Conservation (phyloP, 192 early-diverging fungal genomes). For the Allomyces arbusculus region DNA sequence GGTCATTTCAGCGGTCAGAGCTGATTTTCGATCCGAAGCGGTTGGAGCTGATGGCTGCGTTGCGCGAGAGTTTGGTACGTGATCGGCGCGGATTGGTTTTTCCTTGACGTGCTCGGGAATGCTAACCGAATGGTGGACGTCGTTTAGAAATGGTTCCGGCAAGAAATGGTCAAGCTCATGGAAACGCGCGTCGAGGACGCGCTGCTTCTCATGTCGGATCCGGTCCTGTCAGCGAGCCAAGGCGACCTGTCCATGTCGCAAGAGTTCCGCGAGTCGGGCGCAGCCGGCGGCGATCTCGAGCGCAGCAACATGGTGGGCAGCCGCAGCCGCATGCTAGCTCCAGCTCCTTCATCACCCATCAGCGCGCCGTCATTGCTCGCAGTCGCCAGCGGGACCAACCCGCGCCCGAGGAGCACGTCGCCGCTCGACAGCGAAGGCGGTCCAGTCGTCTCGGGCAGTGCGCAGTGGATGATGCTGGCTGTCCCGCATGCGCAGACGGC, state of each 20-base stretch:
- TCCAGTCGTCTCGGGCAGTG: slow-evolving; percentile 1
- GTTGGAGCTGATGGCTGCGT: slow-evolving; percentile 42
- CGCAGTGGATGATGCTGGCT: neutral
- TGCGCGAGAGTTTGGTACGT: slow-evolving; percentile 68
- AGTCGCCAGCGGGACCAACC: neutral
- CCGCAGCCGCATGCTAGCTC: neutral
- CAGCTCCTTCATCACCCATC: too few species aligned
- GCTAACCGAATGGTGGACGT: too few species aligned
- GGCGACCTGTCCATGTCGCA: too few species aligned
- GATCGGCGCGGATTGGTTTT: slow-evolving; percentile 13
- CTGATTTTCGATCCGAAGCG: slow-evolving; percentile 69
- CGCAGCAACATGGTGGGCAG: neutral
- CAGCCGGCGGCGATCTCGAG: neutral
- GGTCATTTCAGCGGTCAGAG: slow-evolving; percentile 53
- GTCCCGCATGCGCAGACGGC: slow-evolving; percentile 4
- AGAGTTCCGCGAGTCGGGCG: neutral
- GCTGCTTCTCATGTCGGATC: neutral
- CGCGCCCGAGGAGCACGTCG: neutral
- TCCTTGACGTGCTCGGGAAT: slow-evolving; percentile 10
- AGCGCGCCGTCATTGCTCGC: neutral
- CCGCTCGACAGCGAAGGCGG: slow-evolving; percentile 6
- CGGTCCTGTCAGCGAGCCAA: neutral
- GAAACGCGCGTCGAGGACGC: neutral
- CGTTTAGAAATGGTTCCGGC: slow-evolving; percentile 40
- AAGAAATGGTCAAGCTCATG: slow-evolving; percentile 15